A percentile compares a stretch with the other conserved stretches of the same genome.
phyloP scores from a whole-genome alignment of 345 rosid genomes.

The Hevea brasiliensis region DNA sequence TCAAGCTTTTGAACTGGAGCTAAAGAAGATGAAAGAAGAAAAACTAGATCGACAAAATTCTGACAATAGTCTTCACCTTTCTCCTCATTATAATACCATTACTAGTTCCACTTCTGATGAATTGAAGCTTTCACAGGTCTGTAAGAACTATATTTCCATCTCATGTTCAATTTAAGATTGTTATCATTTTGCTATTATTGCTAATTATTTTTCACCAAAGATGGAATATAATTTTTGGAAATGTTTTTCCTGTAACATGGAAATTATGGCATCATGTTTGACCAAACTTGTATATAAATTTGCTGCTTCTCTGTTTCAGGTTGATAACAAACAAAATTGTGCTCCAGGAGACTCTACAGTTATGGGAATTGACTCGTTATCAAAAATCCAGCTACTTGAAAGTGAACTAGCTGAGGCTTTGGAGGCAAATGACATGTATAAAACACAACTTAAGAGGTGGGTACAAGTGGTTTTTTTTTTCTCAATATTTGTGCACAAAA shows the following conservation, averaged over 20 bases:
- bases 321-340: slow-evolving; percentile 14
- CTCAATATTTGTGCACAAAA: not conserved
- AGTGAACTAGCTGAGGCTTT: slow-evolving; percentile 52
- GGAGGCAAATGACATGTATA: slow-evolving; percentile 58
- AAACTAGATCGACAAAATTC: slow-evolving; percentile 17
- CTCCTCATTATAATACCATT: slow-evolving; percentile 11
- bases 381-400: slow-evolving; percentile 50
- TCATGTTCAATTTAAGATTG: slow-evolving; percentile 9
- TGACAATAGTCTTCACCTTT: slow-evolving; percentile 16
- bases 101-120: slow-evolving; percentile 20
- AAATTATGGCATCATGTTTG: not conserved
- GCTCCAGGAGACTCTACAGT: slow-evolving; percentile 18
- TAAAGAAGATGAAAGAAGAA: slow-evolving; percentile 28
- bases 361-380: slow-evolving; percentile 27
- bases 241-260: not conserved
- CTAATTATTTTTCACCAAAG: not conserved
- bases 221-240: not conserved
- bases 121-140: slow-evolving; percentile 29
- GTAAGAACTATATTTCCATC: slow-evolving; percentile 10
- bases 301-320: slow-evolving; percentile 31
- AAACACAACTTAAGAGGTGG: slow-evolving; percentile 55
- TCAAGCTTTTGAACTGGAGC: slow-evolving; percentile 33
- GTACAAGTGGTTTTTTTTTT: not conserved
- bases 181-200: not conserved
- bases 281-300: not conserved